These are phyloP conservation scores for Scleromitrula shiraiana DNA, from an alignment of 2,329 filamentous ascomycete species.

Conservation along the genomic window DNA sequence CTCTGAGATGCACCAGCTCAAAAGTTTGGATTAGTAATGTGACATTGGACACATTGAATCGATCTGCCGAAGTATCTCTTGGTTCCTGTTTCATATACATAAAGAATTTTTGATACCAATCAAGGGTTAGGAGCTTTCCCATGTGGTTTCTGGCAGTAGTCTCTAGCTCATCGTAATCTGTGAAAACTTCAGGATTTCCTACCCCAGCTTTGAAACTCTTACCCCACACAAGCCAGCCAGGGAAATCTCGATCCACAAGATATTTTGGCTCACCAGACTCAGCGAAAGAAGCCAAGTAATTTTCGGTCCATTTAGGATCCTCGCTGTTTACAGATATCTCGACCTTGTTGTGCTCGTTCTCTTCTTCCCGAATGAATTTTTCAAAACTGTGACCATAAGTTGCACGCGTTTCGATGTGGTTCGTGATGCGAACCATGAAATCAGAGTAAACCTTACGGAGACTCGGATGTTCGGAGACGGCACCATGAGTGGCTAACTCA, in stretches of 20 bases:
- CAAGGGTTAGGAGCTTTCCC: constrained; percentile 67
- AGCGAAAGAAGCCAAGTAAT: constrained; percentile 71
- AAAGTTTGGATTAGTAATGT: constrained; percentile 85
- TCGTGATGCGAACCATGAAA: constrained; percentile 68
- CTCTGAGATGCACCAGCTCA: constrained; percentile 75
- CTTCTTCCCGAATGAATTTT: constrained; percentile 76
- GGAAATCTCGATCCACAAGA: constrained; percentile 84
- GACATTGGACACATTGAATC: constrained; percentile 83
- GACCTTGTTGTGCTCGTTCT: constrained; percentile 69
- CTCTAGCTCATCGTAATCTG: constrained; percentile 73
- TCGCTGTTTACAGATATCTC: constrained; percentile 64
- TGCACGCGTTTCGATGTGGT: constrained; percentile 79
- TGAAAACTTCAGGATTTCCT: constrained; percentile 58
- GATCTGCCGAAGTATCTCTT: constrained; percentile 69
- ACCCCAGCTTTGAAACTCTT: constrained; percentile 76
- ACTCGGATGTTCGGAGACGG: constrained; percentile 84
- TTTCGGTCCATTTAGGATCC: constrained; percentile 69
- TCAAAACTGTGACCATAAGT: constrained; percentile 80
- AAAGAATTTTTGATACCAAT: constrained; percentile 85
- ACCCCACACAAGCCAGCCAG: constrained; percentile 95
- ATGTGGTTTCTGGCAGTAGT: constrained; percentile 67
- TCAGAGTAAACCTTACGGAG: constrained; percentile 74
- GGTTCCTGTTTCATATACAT: constrained; percentile 95
- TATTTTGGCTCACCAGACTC: constrained; percentile 68
- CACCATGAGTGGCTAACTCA: constrained; percentile 71